These are phyloP conservation scores for Prinsepia uniflora DNA, from an alignment of 306 rosid genomes.

Conservation along the genomic window DNA sequence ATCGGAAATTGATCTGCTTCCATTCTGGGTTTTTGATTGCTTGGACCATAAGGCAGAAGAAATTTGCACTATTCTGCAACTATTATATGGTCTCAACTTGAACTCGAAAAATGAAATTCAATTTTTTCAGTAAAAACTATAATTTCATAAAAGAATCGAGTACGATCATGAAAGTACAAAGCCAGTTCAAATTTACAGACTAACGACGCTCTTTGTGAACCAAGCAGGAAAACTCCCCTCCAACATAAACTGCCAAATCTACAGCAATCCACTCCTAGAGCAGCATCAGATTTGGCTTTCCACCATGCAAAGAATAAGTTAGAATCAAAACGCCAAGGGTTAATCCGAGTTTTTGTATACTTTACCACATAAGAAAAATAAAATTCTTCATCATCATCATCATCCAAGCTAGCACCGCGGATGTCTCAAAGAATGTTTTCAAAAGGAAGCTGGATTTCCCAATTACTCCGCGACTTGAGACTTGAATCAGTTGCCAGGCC, in stretches of 20 bases:
- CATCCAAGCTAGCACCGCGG: slow-evolving; percentile 1
- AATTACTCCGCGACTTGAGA: slow-evolving; percentile 22
- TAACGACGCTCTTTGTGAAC: slow-evolving; percentile 5
- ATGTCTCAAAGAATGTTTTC: slow-evolving; percentile 36
- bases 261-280: slow-evolving; percentile 11
- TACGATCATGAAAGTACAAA: slow-evolving; percentile 7
- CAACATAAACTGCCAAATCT: slow-evolving; percentile 1
- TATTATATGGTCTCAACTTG: too few relatives aligned
- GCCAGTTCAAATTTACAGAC: slow-evolving; percentile 28
- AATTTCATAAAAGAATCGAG: slow-evolving; percentile 23
- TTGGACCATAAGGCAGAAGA: too few relatives aligned
- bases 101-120: too few relatives aligned
- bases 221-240: slow-evolving; percentile 15
- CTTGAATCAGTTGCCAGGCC: slow-evolving; percentile 44
- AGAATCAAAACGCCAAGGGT: slow-evolving; percentile 20
- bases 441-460: slow-evolving; percentile 34
- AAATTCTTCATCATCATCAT: not conserved
- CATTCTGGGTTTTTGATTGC: too few relatives aligned
- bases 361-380: slow-evolving; percentile 5
- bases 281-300: slow-evolving; percentile 16
- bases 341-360: not conserved
- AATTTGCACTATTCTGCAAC: too few relatives aligned
- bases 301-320: slow-evolving; percentile 23
- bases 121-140: not conserved
- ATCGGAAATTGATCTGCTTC: too few relatives aligned